Evolutionary conservation across 331 rosid genomes (phyloP), one percentile per base, ranked within the genome.

Genomic region (Saraca asoca): DNA sequence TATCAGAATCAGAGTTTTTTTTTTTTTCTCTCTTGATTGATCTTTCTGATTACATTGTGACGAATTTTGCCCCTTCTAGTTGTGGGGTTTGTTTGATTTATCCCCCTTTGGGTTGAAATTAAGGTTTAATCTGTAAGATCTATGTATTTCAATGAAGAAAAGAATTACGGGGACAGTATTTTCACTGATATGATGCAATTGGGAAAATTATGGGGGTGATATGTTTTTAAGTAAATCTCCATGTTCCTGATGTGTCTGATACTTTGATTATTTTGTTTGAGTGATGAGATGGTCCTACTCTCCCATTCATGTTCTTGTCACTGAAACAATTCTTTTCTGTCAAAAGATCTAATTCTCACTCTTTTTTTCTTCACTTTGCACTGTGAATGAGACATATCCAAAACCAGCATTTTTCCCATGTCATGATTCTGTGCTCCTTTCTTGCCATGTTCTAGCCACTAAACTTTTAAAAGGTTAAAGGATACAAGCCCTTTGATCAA

Each of bases 371-470:
- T 51, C 59, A 42, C 46, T 20, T 60, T 68, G 45, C 37, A 24
- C 50, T 61, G 11, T 57, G 82, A 70, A 75, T 75, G 57, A 74
- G 82, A 80, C 79, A 78, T 75, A 44, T 68, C 71, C 78, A 42
- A 72, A 66, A 18, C 87, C 76, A 63, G 20, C 68, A 38, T 66
- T 80, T 72, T 63, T 66, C 48, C 48, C 71, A 43, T 68, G 75
- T 68, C 79, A 54, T 67, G 66, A 70, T 76, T 70, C 56, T 50
- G 5, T 46, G 44, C 37, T 42, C 48, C 35, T 51, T 43, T 64
- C 61, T 62, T 56, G 60, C 61, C 67, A 66, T 62, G 53, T 64
- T 75, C 52, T 56, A 38, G 18, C 74, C 74, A 55, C 61, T 66
- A 61, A 71, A 31, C 33, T 62, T 62, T 3, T 14, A 45, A 24